Percentiles rank a stretch among this genome's conserved stretches.
These are phyloP conservation scores for Pleurotus sapidus DNA, from an alignment of 768 basidiomycete genomes.

Conservation along the genomic window DNA sequence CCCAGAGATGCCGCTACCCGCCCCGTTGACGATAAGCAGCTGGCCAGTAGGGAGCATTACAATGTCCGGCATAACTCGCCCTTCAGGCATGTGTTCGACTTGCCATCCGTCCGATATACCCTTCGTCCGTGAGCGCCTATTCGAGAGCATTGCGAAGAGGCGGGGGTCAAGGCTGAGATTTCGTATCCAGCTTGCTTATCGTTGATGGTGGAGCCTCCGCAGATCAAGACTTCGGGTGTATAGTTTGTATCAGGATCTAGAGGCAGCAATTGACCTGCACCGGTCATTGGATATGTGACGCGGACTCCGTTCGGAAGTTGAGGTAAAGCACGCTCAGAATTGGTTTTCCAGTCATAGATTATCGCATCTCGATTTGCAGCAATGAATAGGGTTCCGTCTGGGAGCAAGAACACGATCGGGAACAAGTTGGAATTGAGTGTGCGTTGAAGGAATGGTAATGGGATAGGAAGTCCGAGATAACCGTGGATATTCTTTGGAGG, in stretches of 20 bases:
- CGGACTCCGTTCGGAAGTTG: conserved; percentile 73
- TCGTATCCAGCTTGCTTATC: conserved; percentile 58
- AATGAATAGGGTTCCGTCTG: conserved; percentile 69
- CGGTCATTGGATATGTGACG: conserved; percentile 83
- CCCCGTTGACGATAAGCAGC: conserved; percentile 76
- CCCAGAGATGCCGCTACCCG: conserved; percentile 67
- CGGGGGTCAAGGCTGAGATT: conserved; percentile 70
- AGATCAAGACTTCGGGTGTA: conserved; percentile 67
- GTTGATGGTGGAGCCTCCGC: conserved; percentile 70
- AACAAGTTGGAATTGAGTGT: conserved; percentile 84
- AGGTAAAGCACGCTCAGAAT: conserved; percentile 62
- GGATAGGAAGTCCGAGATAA: conserved; percentile 64
- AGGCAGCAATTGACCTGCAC: conserved; percentile 71
- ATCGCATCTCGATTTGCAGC: conserved; percentile 79
- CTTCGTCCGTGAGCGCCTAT: conserved; percentile 58
- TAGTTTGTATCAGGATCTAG: conserved; percentile 61
- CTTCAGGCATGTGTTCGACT: conserved; percentile 70
- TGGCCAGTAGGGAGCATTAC: conserved; percentile 77
- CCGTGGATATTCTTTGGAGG: conserved; percentile 75
- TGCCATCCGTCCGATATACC: conserved; percentile 72
- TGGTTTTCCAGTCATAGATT: conserved; percentile 72
- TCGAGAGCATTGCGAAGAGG: conserved; percentile 72
- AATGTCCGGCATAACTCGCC: conserved; percentile 78
- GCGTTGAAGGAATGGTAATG: conserved; percentile 59
- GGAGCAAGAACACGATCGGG: conserved; percentile 70